Conservation (phyloP, 768 basidiomycete species). For the Lyophyllum decastes region DNA sequence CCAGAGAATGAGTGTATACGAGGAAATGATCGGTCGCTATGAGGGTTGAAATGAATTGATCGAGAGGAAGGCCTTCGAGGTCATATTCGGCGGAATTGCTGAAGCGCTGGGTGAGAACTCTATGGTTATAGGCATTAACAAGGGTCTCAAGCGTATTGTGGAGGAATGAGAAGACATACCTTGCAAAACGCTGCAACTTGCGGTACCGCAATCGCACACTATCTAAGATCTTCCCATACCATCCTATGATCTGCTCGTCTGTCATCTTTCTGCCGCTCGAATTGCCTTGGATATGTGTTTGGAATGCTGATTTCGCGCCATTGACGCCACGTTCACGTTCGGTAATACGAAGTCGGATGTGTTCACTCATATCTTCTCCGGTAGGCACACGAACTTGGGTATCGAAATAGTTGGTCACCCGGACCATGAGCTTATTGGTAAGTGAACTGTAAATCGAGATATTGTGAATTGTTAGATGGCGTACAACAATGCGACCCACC, state of each 20-base stretch:
- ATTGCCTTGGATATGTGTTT: conserved; percentile 31
- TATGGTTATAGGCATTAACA: conserved; percentile 23
- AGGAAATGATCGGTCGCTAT: conserved; percentile 89
- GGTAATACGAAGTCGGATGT: conserved; percentile 16
- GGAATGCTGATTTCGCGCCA: conserved; percentile 32
- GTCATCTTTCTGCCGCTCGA: conserved; percentile 58
- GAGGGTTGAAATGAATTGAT: conserved; percentile 77
- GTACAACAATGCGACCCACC: conserved; percentile 50
- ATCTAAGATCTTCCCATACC: conserved; percentile 94
- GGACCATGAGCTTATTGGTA: conserved; percentile 89
- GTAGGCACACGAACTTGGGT: conserved; percentile 83
- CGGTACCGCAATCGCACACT: conserved; percentile 89
- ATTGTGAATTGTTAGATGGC: background rate
- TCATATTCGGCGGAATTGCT: conserved; percentile 92
- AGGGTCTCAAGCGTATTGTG: background rate
- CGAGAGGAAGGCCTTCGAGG: conserved; percentile 72
- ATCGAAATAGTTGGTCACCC: conserved; percentile 93
- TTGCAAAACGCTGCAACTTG: conserved; percentile 90
- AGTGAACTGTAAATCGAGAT: conserved; percentile 60
- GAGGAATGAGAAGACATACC: conserved; percentile 43
- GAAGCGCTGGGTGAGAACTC: conserved; percentile 81
- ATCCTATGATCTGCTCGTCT: conserved; percentile 77
- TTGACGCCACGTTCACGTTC: conserved; percentile 19
- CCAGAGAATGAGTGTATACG: conserved; percentile 85
- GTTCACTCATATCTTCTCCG: conserved; percentile 36